Evolutionary conservation across 2,329 filamentous ascomycete species (phyloP).

Genomic region (Colletotrichum zoysiae): DNA sequence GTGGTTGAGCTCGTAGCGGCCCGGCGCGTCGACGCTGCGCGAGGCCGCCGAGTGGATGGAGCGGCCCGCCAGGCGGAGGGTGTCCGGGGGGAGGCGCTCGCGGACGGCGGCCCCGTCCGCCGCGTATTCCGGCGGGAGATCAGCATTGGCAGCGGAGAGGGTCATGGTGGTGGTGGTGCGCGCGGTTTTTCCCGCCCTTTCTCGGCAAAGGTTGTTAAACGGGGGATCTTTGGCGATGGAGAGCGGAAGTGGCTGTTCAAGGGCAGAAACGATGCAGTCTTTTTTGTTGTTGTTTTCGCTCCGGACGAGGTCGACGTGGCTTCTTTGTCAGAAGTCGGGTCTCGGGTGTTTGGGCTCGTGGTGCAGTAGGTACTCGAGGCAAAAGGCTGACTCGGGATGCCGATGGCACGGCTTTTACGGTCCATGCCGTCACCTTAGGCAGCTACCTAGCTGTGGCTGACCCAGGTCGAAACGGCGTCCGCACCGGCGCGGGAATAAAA

Average conservation of each 20-base stretch:
- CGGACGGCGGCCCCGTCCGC: conserved; percentile 16
- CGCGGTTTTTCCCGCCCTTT: background rate
- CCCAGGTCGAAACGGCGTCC: no score
- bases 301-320: background rate
- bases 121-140: conserved; percentile 31
- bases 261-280: background rate
- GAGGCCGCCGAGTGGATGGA: conserved; percentile 49
- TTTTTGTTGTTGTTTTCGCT: background rate
- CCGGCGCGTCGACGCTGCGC: conserved; percentile 46
- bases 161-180: conserved; percentile 9
- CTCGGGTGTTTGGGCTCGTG: background rate
- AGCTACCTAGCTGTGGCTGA: background rate
- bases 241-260: background rate
- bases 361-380: background rate
- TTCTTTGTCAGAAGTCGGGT: background rate
- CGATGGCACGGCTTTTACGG: background rate
- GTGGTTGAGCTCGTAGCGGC: conserved; percentile 54
- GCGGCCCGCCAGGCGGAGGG: conserved; percentile 50
- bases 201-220: background rate
- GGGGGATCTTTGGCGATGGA: background rate
- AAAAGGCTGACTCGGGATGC: background rate
- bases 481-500: background rate
- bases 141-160: background rate
- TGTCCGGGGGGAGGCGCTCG: conserved; percentile 47
- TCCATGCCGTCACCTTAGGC: background rate